Base-by-base conservation (phyloP, 352 stramenopile species). In the Pythium diclinum region DNA sequence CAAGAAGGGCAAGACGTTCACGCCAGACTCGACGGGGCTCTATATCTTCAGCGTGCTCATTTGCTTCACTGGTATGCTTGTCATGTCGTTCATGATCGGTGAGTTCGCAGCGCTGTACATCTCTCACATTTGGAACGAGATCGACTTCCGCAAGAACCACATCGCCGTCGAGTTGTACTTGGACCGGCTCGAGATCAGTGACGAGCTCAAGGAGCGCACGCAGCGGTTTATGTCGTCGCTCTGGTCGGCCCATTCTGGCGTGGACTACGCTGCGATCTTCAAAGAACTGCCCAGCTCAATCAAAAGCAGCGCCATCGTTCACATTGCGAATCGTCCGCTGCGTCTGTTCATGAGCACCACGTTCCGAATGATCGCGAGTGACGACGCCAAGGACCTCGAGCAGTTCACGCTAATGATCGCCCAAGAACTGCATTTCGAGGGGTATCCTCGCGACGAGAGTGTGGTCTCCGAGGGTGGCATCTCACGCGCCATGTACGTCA, bases 11-110 rank as follows among this genome's bases (percentile, higher is more conserved):
- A 61, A 59, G 30, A 77, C 70, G 19, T 71, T 77, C 36, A 52
- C 58, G 11, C 70, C 70, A 0, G 51, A 52, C 14, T 58, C 53
- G 1, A 62, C 64, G 1, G n/a, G 32, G 10, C 30, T 65, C 17
- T 64, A 63, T 28, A 54, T 69, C 10, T 77, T 72, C 49, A 56
- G 34, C 0, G 58, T 77, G 14, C 21, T 61, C 11, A 49, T 68
- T n/a, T 72, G 62, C 56, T 73, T 74, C 51, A 38, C 61, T 3
- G 79, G 83, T 0, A 78, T 88, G 60, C 69, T 91, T 17, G 67
- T 83, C 49, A 91, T 88, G 83, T 78, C 79, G n/a, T 70, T 88
- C 14, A 89, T 91, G 78, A 89, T 91, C 54, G 78, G 80, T 17
- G 78, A 89, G 61, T 79, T 89, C 59, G 81, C 80, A 3, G 86